A percentile compares a stretch with the other conserved stretches of the same genome.
Evolutionary conservation across 108 stramenopile species (phyloP).

Genomic region (Nitzschia inconspicua): DNA sequence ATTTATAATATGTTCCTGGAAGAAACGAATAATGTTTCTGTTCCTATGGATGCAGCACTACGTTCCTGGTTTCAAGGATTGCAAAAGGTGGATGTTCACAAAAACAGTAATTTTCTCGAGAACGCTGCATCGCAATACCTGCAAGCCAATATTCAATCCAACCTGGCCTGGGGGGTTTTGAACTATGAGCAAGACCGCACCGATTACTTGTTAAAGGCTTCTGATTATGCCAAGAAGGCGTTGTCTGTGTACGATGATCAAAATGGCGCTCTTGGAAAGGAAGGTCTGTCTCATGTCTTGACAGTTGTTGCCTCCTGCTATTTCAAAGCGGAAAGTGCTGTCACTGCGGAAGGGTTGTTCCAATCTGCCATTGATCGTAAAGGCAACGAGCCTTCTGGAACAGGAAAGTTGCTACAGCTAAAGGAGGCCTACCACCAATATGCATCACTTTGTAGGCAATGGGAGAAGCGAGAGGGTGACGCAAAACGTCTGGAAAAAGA

Average conservation of each 20-base stretch:
- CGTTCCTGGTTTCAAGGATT: constrained; percentile 29
- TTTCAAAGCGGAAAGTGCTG: constrained; percentile 62
- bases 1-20: constrained; percentile 28
- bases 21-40: constrained; percentile 34
- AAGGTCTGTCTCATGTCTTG: constrained; percentile 51
- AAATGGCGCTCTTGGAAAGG: neutral
- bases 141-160: constrained; percentile 23
- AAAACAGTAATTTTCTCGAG: neutral
- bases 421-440: constrained; percentile 53
- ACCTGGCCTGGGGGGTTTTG: constrained; percentile 49
- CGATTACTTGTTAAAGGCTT: constrained; percentile 52
- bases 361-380: constrained; percentile 60
- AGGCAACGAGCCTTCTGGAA: constrained; percentile 13
- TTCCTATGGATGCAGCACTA: constrained; percentile 39
- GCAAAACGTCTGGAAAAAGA: constrained; percentile 44
- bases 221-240: constrained; percentile 64
- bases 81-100: constrained; percentile 1
- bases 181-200: constrained; percentile 28
- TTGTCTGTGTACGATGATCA: constrained; percentile 54
- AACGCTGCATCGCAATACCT: constrained; percentile 1
- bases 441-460: constrained; percentile 56
- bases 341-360: constrained; percentile 83
- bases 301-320: constrained; percentile 68
- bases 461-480: constrained; percentile 76
- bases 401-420: constrained; percentile 43